Conservation (phyloP, 345 rosid genomes). For the Salix caprea region DNA sequence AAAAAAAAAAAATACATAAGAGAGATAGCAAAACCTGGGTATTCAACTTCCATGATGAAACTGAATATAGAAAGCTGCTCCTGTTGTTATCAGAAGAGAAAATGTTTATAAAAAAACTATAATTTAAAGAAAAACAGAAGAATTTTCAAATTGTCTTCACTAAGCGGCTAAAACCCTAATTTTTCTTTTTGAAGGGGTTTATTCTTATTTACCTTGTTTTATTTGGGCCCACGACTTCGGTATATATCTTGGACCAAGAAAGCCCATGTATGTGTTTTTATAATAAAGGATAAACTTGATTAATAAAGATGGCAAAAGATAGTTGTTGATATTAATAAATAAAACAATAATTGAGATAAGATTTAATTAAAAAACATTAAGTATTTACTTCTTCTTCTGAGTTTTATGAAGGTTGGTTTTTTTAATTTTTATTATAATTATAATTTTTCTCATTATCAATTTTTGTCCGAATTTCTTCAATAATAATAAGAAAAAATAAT, state of each 20-base stretch:
- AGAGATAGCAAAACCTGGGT: conserved; percentile 6
- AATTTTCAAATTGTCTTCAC: not conserved
- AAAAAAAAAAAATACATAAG: not conserved
- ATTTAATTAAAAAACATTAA: too few relatives aligned
- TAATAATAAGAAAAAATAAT: too few relatives aligned
- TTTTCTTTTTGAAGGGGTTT: not conserved
- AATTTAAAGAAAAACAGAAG: not conserved
- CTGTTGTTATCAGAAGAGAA: not conserved
- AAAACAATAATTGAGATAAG: too few relatives aligned
- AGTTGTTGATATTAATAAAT: too few relatives aligned
- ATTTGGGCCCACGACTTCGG: not conserved
- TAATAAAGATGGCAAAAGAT: too few relatives aligned
- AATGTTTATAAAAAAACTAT: not conserved
- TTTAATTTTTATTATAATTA: too few relatives aligned
- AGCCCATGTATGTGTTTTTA: not conserved
- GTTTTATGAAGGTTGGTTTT: too few relatives aligned
- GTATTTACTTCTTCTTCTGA: too few relatives aligned
- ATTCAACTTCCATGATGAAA: conserved; percentile 14
- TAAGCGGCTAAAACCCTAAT: not conserved
- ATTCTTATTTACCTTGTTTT: not conserved
- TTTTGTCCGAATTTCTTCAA: too few relatives aligned
- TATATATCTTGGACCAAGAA: not conserved
- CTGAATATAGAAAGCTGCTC: not conserved
- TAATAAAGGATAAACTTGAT: too few relatives aligned
- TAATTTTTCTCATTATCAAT: too few relatives aligned